These are phyloP conservation scores for Rhizoctonia solani DNA, from an alignment of 1,284 basidiomycete species.

Conservation along the genomic window DNA sequence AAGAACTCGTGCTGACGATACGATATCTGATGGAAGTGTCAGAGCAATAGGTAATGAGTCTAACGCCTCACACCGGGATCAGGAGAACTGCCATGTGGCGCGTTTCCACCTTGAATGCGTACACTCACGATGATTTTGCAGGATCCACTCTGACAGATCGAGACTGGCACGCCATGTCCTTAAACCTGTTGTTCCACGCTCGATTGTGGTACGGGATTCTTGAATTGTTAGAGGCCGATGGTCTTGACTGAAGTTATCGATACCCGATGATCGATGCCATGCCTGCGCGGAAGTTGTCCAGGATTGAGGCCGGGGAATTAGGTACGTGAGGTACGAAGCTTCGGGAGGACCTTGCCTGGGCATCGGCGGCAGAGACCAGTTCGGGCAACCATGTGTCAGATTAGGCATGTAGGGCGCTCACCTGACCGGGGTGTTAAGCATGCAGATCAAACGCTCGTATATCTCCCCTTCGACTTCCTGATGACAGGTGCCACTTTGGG, in stretches of 20 bases:
- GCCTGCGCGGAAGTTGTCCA: slow-evolving; percentile 14
- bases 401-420: slow-evolving; percentile 42
- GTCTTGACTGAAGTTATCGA: slow-evolving; percentile 1
- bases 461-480: slow-evolving; percentile 64
- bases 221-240: slow-evolving; percentile 60
- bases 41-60: slow-evolving; percentile 10
- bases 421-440: slow-evolving; percentile 44
- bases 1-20: slow-evolving; percentile 56
- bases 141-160: slow-evolving; percentile 65
- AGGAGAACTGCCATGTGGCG: background rate
- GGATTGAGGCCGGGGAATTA: slow-evolving; percentile 14
- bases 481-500: slow-evolving; percentile 40
- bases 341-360: slow-evolving; percentile 48
- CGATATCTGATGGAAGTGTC: slow-evolving; percentile 51
- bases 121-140: slow-evolving; percentile 55
- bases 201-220: slow-evolving; percentile 71
- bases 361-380: no score
- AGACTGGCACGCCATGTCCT: slow-evolving; percentile 76
- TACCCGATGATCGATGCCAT: slow-evolving; percentile 38
- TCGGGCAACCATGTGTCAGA: no score
- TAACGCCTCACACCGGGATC: background rate
- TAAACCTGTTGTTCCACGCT: slow-evolving; percentile 74
- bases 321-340: slow-evolving; percentile 65
- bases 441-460: slow-evolving; percentile 60
- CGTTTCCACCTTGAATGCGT: background rate